A percentile compares a stretch with the other conserved stretches of the same genome.
These are phyloP conservation scores for Perkinsela sp. DNA, from an alignment of 208 protist species.

Conservation along the genomic window DNA sequence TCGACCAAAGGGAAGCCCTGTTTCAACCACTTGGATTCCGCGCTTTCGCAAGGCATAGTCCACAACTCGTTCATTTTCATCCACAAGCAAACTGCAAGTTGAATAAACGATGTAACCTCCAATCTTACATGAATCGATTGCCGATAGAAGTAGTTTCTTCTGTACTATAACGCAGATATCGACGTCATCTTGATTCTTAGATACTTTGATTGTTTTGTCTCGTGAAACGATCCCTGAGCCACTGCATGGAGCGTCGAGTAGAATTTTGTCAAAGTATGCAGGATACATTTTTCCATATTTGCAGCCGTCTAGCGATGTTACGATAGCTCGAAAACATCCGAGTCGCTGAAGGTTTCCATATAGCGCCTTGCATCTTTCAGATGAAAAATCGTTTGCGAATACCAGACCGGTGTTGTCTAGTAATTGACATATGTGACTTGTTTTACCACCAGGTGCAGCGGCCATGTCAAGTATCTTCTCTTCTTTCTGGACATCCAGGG, in stretches of 20 bases:
- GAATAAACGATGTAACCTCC: slow-evolving; percentile 92
- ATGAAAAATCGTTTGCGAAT: slow-evolving; percentile 90
- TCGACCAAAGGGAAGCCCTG: slow-evolving; percentile 73
- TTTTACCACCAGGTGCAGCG: slow-evolving; percentile 94
- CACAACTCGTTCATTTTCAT: slow-evolving; percentile 94
- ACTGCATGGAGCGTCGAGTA: slow-evolving; percentile 95
- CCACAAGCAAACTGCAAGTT: slow-evolving; percentile 82
- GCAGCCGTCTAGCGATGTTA: slow-evolving; percentile 79
- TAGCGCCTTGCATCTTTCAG: slow-evolving; percentile 72
- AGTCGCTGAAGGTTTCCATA: slow-evolving; percentile 85
- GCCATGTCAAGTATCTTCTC: slow-evolving; percentile 91
- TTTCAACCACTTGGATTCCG: slow-evolving; percentile 68
- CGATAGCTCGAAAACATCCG: slow-evolving; percentile 68
- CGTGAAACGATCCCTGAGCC: slow-evolving; percentile 93
- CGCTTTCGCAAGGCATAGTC: slow-evolving; percentile 81
- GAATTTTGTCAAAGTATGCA: slow-evolving; percentile 41
- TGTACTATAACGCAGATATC: slow-evolving; percentile 61
- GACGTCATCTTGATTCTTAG: slow-evolving; percentile 73
- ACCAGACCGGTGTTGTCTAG: slow-evolving; percentile 95
- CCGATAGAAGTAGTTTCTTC: slow-evolving; percentile 80
- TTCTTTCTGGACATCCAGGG: slow-evolving; percentile 69
- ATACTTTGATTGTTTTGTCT: slow-evolving; percentile 81
- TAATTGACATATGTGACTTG: slow-evolving; percentile 81
- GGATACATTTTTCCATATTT: slow-evolving; percentile 58
- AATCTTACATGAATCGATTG: slow-evolving; percentile 81